phyloP scores from a whole-genome alignment of 2,329 filamentous ascomycete species.

The Fusarium dlaminii region DNA sequence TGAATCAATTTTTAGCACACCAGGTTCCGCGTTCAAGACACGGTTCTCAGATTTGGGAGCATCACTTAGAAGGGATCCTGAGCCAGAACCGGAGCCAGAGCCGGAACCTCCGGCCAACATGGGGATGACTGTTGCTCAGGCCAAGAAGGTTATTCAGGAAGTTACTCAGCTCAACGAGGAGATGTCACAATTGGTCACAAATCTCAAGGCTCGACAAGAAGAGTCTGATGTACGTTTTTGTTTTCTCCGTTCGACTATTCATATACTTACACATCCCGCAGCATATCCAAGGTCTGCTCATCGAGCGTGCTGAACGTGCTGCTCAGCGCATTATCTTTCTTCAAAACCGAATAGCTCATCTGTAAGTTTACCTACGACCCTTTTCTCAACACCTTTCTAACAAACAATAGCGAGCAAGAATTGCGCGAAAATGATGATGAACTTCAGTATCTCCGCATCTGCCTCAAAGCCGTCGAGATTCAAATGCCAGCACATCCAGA shows the following conservation, averaged over 20 bases:
- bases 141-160: slow-evolving; percentile 51
- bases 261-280: slow-evolving; percentile 46
- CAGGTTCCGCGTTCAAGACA: slow-evolving; percentile 50
- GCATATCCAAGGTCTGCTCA: slow-evolving; percentile 70
- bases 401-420: slow-evolving; percentile 60
- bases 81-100: slow-evolving; percentile 42
- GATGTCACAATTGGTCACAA: slow-evolving; percentile 59
- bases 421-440: slow-evolving; percentile 67
- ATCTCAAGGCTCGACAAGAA: slow-evolving; percentile 64
- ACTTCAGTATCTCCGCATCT: slow-evolving; percentile 68
- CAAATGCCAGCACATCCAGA: slow-evolving; percentile 63
- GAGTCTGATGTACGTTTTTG: slow-evolving; percentile 64
- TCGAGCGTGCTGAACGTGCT: slow-evolving; percentile 66
- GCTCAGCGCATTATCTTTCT: slow-evolving; percentile 68
- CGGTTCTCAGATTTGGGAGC: slow-evolving; percentile 53
- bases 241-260: neutral
- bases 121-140: slow-evolving; percentile 48
- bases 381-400: neutral
- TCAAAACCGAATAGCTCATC: slow-evolving; percentile 65
- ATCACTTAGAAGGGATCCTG: slow-evolving; percentile 44
- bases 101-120: slow-evolving; percentile 42
- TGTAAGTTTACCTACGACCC: slow-evolving; percentile 54
- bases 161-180: slow-evolving; percentile 58
- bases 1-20: slow-evolving; percentile 48
- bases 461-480: slow-evolving; percentile 70